These are phyloP conservation scores for Lepidium africanum DNA, from an alignment of 345 rosid species.

Conservation along the genomic window DNA sequence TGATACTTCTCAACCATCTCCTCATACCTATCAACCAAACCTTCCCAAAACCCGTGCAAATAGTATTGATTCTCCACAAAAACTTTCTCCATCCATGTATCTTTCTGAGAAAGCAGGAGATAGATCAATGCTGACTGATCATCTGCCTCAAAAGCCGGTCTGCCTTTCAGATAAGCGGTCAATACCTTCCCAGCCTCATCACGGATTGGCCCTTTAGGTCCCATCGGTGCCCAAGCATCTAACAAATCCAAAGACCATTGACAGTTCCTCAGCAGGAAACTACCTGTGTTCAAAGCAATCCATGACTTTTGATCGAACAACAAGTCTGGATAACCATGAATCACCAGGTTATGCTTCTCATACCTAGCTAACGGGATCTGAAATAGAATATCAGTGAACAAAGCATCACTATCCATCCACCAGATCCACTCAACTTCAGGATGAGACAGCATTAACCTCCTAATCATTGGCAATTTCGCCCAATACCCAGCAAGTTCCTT, in stretches of 20 bases:
- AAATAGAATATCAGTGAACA: conserved; percentile 94
- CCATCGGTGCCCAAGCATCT: conserved; percentile 96
- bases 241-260: conserved; percentile 97
- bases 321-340: conserved; percentile 92
- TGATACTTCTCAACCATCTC: conserved; percentile 97
- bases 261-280: conserved; percentile 83
- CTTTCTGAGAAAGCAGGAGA: conserved; percentile 74
- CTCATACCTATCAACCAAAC: conserved; percentile 90
- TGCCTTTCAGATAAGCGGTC: conserved; percentile 81
- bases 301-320: conserved; percentile 83
- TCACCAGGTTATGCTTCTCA: conserved; percentile 57
- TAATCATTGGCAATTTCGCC: conserved; percentile 91
- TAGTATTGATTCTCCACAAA: conserved; percentile 87
- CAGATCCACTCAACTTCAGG: conserved; percentile 96
- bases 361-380: conserved; percentile 75
- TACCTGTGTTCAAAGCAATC: conserved; percentile 98
- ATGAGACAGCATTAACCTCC: conserved; percentile 88
- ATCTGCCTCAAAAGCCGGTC: conserved; percentile 89
- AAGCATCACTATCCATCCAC: conserved; percentile 99
- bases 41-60: conserved; percentile 94
- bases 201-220: conserved; percentile 78
- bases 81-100: conserved; percentile 83
- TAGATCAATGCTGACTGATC: conserved; percentile 95
- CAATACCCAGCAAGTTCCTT: conserved; percentile 87
- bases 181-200: conserved; percentile 89